Evolutionary conservation across 2,329 filamentous ascomycete species (phyloP), one percentile per base, ranked within the genome.

Genomic region (Clonostachys solani): DNA sequence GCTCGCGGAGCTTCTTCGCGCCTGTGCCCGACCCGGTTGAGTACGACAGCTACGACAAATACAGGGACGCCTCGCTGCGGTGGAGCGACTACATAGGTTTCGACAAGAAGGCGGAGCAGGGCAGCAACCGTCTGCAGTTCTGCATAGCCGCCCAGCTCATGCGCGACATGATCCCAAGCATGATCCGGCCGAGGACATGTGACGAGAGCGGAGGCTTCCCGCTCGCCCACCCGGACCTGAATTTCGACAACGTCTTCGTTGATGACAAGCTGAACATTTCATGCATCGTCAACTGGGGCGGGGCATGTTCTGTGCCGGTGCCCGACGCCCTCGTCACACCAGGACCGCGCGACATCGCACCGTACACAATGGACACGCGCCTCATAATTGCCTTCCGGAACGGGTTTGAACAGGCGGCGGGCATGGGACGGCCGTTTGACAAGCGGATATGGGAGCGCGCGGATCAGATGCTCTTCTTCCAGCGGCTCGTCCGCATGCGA

Each of bases 1-100:
- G 45, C n/a, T 54, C 57, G 8, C 52, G 63, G 43, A 45, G 15
- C 41, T 62, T 62, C 42, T 59, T 61, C 42, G 60, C 59, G 10
- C 61, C 58, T 4, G 47, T 62, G 37, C 60, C 57, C 38, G 48
- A 56, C 33, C 33, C 47, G 5, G 33, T 42, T 8, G 54, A 61
- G 12, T 65, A 57, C 38, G 35, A 47, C 33, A 54, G 29, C 7
- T 49, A 48, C 47, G 29, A 33, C 4, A 58, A 50, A 35, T 56
- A 57, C 38, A 45, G 19, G 16, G 40, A 44, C 16, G 54, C 53
- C 15, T 17, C 40, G 15, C 13, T 33, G 4, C 43, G 53, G 29
- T 50, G 54, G 50, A 49, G 47, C 23, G 47, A 51, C 33, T 56
- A 51, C 41, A 38, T 53, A 18, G 49, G 49, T 35, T 42, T 61